Evolutionary conservation across 2,329 filamentous ascomycete species (phyloP).

Genomic region (Paraconiothyrium sp.): DNA sequence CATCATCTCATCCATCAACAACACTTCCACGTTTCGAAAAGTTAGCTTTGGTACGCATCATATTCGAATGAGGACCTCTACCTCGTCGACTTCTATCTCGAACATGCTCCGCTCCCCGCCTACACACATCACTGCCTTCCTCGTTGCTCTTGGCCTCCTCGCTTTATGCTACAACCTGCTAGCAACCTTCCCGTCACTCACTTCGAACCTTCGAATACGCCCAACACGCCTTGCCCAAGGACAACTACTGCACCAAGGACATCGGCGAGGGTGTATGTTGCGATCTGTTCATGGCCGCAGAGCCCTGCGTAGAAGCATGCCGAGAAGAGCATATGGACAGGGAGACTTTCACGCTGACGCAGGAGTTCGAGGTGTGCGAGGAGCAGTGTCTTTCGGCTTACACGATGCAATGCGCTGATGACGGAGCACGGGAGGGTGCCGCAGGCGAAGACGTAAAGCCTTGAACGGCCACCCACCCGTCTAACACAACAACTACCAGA

Average conservation of each 20-base stretch:
- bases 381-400: constrained; percentile 26
- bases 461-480: not conserved
- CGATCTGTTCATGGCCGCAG: constrained; percentile 33
- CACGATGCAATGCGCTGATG: constrained; percentile 11
- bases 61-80: constrained; percentile 1
- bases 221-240: constrained; percentile 14
- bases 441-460: not conserved
- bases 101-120: constrained; percentile 8
- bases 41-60: not conserved
- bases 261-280: constrained; percentile 37
- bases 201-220: constrained; percentile 4
- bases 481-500: not conserved
- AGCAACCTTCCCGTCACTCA: constrained; percentile 23
- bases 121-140: constrained; percentile 20
- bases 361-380: constrained; percentile 40
- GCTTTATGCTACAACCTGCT: constrained; percentile 31
- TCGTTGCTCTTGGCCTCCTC: constrained; percentile 29
- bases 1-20: not conserved
- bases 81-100: not conserved
- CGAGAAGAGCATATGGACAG: constrained; percentile 35
- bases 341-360: constrained; percentile 33
- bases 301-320: constrained; percentile 41
- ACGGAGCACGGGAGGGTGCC: constrained; percentile 12
- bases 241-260: constrained; percentile 32
- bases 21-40: not conserved